These are phyloP conservation scores for Globisporangium iwayamae DNA, from an alignment of 352 stramenopile genomes.

Conservation along the genomic window DNA sequence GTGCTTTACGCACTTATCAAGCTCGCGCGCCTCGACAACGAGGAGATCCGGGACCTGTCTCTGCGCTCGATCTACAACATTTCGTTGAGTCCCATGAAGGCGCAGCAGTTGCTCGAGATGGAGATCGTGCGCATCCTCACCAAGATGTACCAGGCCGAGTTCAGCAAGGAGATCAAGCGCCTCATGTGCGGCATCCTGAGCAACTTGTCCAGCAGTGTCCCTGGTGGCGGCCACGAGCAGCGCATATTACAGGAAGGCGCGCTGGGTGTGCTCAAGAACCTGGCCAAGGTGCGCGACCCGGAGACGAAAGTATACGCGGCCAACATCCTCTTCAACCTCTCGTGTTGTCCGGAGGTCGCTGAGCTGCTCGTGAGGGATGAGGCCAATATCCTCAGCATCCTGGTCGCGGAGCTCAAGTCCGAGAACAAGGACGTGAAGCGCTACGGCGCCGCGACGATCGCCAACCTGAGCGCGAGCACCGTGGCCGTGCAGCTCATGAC, in stretches of 20 bases:
- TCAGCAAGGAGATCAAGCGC: constrained; percentile 75
- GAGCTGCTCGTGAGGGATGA: constrained; percentile 67
- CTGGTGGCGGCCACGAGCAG: constrained; percentile 23
- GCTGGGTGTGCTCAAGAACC: constrained; percentile 57
- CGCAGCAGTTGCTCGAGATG: constrained; percentile 63
- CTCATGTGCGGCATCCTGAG: constrained; percentile 73
- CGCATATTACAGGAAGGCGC: constrained; percentile 63
- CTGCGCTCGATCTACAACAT: constrained; percentile 80
- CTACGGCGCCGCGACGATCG: constrained; percentile 60
- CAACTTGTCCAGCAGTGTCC: constrained; percentile 50
- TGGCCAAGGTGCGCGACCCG: constrained; percentile 70
- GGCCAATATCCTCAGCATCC: constrained; percentile 59
- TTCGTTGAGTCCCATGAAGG: constrained; percentile 46
- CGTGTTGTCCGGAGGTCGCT: constrained; percentile 40
- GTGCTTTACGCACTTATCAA: constrained; percentile 86
- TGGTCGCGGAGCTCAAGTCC: constrained; percentile 60
- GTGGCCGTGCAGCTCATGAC: constrained; percentile 66
- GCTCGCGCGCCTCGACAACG: constrained; percentile 70
- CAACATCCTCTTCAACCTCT: constrained; percentile 83
- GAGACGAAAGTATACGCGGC: constrained; percentile 84
- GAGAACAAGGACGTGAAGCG: constrained; percentile 63
- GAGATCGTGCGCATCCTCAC: constrained; percentile 72
- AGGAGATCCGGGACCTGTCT: constrained; percentile 68
- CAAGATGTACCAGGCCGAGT: constrained; percentile 76
- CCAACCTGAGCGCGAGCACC: constrained; percentile 53